Evolutionary conservation across 2,329 filamentous ascomycete species (phyloP), one percentile per base, ranked within the genome.

Genomic region (Paraphaeosphaeria minitans): DNA sequence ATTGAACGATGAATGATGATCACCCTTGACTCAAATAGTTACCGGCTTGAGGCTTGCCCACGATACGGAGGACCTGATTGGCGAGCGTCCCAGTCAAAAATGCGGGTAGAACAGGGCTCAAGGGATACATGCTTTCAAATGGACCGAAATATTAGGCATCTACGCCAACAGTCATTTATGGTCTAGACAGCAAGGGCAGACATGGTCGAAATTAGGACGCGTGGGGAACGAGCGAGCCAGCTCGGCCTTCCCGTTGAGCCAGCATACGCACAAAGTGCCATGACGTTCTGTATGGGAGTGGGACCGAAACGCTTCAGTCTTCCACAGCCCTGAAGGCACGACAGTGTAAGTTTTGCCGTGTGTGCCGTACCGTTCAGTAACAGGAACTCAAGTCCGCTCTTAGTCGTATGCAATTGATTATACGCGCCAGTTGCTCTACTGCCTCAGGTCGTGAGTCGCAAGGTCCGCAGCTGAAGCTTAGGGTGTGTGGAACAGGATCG

Each of bases 231-330:
- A 41, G 48, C 39, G 51, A 53, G 45, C 56, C 61, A 67, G 66
- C 61, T 73, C 72, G 72, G 70, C 61, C 57, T 49, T 69, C 54
- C 72, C 72, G 72, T 68, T 29, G 53, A 61, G 59, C 63, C 58
- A 59, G 65, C 55, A 27, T 53, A 50, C 50, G 55, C 52, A 29
- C 57, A 56, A 54, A 54, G 50, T 55, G 59, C 60, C 66, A 73
- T 75, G 69, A 70, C 61, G 64, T 68, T 56, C 52, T 52, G 24
- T 16, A 53, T 27, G 52, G 62, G 53, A 55, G 47, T 46, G 56
- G 31, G 54, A 54, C 53, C 31, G 64, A 66, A 65, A 43, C 60
- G 55, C 59, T 51, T 50, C 65, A 63, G 64, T 63, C 63, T 57
- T 52, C 42, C 41, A 33, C 43, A 63, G 62, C 61, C 66, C 59